Evolutionary conservation across 1,284 basidiomycete genomes (phyloP).

Genomic region (Xerocomus alliaceus): DNA sequence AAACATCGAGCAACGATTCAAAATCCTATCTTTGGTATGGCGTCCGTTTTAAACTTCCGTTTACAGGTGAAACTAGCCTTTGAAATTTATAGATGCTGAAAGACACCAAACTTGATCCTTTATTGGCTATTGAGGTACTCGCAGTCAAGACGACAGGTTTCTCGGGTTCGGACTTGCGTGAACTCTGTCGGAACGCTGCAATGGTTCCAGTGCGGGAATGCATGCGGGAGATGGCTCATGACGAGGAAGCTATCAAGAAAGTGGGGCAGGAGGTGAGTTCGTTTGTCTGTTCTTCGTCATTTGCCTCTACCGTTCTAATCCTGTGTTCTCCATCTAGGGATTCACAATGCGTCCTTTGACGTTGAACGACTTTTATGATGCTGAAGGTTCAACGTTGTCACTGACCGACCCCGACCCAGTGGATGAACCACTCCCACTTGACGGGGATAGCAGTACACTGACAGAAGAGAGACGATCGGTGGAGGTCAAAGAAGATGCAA

Average conservation of each 20-base stretch:
- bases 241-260: constrained; percentile 58
- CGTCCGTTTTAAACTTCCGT: neutral
- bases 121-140: constrained; percentile 71
- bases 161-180: constrained; percentile 92
- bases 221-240: constrained; percentile 67
- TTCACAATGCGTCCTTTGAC: constrained; percentile 77
- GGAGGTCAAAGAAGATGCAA: constrained; percentile 1
- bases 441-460: neutral
- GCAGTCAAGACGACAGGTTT: constrained; percentile 79
- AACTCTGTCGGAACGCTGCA: constrained; percentile 92
- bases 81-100: constrained; percentile 75
- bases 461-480: neutral
- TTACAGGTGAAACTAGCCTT: neutral
- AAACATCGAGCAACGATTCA: constrained; percentile 79
- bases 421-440: constrained; percentile 32
- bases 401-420: constrained; percentile 39
- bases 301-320: neutral
- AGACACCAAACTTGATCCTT: constrained; percentile 72
- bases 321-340: constrained; percentile 59
- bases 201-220: constrained; percentile 92
- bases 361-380: constrained; percentile 72
- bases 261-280: constrained; percentile 61
- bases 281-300: neutral
- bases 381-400: constrained; percentile 54
- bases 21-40: constrained; percentile 86